A percentile compares a stretch with the other conserved stretches of the same genome.
These are phyloP conservation scores for Crithidia fasciculata DNA, from an alignment of 208 protist species.

Conservation along the genomic window DNA sequence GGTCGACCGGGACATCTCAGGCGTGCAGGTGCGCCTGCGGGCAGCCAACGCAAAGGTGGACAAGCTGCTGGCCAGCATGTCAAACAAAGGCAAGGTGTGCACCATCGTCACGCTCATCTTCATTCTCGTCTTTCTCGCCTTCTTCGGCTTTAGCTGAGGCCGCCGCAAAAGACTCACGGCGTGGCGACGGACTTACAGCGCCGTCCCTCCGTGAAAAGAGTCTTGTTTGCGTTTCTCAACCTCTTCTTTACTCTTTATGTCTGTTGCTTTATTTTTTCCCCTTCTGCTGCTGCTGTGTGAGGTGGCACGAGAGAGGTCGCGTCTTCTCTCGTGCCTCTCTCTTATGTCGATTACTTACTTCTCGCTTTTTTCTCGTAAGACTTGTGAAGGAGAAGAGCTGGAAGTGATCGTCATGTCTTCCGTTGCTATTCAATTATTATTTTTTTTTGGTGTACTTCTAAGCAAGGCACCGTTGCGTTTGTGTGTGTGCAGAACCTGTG, in stretches of 20 bases:
- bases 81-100: constrained; percentile 84
- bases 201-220: too few species aligned
- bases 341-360: too few species aligned
- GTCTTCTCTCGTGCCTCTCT: too few species aligned
- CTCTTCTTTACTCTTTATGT: neutral
- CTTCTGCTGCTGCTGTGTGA: neutral
- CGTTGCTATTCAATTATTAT: too few species aligned
- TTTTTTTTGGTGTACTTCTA: too few species aligned
- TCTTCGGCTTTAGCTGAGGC: constrained; percentile 37
- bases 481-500: too few species aligned
- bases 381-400: too few species aligned
- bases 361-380: too few species aligned
- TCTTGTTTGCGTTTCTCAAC: neutral
- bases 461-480: too few species aligned
- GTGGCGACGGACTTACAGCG: too few species aligned
- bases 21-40: constrained; percentile 69
- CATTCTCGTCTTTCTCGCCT: constrained; percentile 56
- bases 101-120: constrained; percentile 64
- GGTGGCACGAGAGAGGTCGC: too few species aligned
- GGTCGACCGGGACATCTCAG: constrained; percentile 65
- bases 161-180: neutral
- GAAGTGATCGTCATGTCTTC: too few species aligned
- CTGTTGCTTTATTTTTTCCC: neutral
- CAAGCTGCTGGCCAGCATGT: constrained; percentile 84
- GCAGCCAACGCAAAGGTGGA: constrained; percentile 84